These are phyloP conservation scores for Hymenoscyphus albidus DNA, from an alignment of 2,329 filamentous ascomycete species.

Conservation along the genomic window DNA sequence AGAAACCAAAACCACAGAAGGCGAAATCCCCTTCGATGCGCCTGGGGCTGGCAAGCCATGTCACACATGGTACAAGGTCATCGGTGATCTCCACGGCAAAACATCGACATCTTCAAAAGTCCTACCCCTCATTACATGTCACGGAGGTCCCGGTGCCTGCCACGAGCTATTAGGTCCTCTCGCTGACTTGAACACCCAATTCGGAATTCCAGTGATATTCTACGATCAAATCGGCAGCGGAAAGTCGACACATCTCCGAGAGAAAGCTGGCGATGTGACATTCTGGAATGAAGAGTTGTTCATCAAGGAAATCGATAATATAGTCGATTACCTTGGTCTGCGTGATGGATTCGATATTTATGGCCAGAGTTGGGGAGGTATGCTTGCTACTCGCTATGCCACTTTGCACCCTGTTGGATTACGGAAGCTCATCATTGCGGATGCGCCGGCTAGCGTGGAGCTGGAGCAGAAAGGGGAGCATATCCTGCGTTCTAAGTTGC, in stretches of 20 bases:
- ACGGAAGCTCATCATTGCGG: constrained; percentile 38
- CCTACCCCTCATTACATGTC: constrained; percentile 38
- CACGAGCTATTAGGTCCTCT: constrained; percentile 43
- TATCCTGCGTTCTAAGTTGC: constrained; percentile 22
- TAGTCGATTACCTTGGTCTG: constrained; percentile 42
- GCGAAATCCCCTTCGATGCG: constrained; percentile 30
- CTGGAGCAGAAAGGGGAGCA: constrained; percentile 26
- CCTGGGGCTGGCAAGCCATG: constrained; percentile 34
- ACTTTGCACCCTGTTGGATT: constrained; percentile 37
- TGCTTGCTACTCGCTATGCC: constrained; percentile 45
- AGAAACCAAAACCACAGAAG: constrained; percentile 1
- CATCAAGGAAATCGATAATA: constrained; percentile 46
- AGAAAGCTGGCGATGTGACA: constrained; percentile 40
- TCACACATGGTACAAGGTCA: constrained; percentile 39
- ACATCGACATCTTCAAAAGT: neutral
- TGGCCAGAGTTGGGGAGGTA: constrained; percentile 52
- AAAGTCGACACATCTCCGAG: constrained; percentile 44
- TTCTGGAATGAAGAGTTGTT: constrained; percentile 50
- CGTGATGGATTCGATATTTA: constrained; percentile 40
- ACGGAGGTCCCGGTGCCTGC: constrained; percentile 45
- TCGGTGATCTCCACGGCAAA: constrained; percentile 35
- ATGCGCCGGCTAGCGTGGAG: constrained; percentile 31
- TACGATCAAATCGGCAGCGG: constrained; percentile 54
- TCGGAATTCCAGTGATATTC: constrained; percentile 44
- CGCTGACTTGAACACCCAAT: constrained; percentile 36